Evolutionary conservation across 768 basidiomycete species (phyloP), one percentile per base, ranked within the genome.

Genomic region (Lactifluus pinguis): DNA sequence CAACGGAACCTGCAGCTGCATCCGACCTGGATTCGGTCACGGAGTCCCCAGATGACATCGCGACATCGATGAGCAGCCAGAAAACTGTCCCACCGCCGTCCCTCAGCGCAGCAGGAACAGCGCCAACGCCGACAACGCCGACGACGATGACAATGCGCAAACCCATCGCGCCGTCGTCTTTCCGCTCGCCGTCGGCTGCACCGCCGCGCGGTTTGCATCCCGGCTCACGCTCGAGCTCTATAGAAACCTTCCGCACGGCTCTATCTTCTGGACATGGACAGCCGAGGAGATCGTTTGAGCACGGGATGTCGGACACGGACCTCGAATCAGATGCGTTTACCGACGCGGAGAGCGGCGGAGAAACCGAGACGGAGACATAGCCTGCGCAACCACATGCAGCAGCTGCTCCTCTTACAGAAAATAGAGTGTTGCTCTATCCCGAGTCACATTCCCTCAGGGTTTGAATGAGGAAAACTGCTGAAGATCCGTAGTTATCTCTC

Each of bases 191-290:
- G n/a, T 42, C 57, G 10, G 30, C 51, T 34, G 32, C 32, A 7
- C 53, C 55, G 7, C 45, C 11, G 7, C 44, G 25, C 2, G 53
- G 19, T 7, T 6, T 19, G 17, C 50, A 44, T 10, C 38, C 34
- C 10, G 32, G 19, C 45, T 66, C 65, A 29, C 65, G 65, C 29
- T 29, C 65, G 38, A 65, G 63, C 54, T 66, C 65, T 0, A 19
- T 65, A 6, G 59, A 63, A 0, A 44, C 61, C 15, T 57, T 65
- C 49, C 48, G 53, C n/a, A 63, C 61, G 17, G 55, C 63, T 32
- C 38, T n/a, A 39, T 57, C 54, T 42, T 57, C 54, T 42, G 7
- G 7, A 9, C 42, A 42, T 30, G 55, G 25, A 3, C 49, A 57
- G 17, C 17, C 50, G 8, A 15, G 45, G 8, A 9, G 9, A 34